Evolutionary conservation across 2,329 filamentous ascomycete species (phyloP), one percentile per base, ranked within the genome.

Genomic region (Akanthomyces uredinophilus): DNA sequence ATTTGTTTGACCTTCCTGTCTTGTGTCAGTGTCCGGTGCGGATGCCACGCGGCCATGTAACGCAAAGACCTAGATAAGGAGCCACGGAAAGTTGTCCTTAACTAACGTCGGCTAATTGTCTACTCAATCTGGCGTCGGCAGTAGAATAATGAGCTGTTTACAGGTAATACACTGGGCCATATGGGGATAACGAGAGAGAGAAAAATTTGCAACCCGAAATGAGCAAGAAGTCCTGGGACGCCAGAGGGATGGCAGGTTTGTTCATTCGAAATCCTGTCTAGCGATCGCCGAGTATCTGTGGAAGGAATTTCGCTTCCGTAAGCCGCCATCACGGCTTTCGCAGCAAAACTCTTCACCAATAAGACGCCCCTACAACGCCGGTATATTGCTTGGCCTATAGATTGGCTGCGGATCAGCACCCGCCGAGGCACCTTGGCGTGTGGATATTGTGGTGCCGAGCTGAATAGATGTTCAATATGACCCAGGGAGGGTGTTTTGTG

Each of bases 311-410:
- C 10, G 2, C 20, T 46, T 27, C 35, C 46, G 57, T 60, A 52
- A 60, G 57, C 57, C 44, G 49, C 57, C n/a, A 44, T 53, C 13
- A 43, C 57, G 57, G 57, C 57, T 60, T 53, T 60, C 57, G 57
- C 57, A 56, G 24, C 3, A 39, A 44, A 14, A 22, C 13, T 44
- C 16, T 39, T 55, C 39, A n/a, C 39, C 51, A 53, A 37, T 53
- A 37, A 53, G 39, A 55, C 13, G 20, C 22, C 16, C 14, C 16
- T 5, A 20, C 22, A 18, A 39, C 52, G 41, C 49, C 37, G 32
- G 4, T 44, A 27, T 35, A 20, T 22, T 32, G 20, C 47, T 52
- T 37, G 57, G 57, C 57, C 27, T 32, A 43, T 60, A 53, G 57
- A 52, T 52, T 39, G n/a, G 27, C 39, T 52, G 57, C 57, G 57